Evolutionary conservation across 495 filamentous ascomycete species (phyloP).

Genomic region (Emericellopsis terricola): DNA sequence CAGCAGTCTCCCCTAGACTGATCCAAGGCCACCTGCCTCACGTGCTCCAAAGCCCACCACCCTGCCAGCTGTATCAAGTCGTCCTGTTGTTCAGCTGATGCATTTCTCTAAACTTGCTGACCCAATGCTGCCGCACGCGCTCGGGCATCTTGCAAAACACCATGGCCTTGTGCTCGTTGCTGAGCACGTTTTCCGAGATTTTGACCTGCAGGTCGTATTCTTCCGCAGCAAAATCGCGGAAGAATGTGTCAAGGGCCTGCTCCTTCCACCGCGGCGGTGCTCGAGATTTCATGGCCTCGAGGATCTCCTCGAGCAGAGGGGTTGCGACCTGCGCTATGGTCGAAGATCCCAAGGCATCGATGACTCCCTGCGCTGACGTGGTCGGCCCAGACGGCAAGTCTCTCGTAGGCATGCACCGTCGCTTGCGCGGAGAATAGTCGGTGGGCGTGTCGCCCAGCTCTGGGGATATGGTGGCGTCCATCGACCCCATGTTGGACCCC

Average conservation of each 20-base stretch:
- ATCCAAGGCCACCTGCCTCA: too few relatives aligned
- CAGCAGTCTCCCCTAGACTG: too few relatives aligned
- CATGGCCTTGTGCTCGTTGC: slow-evolving; percentile 34
- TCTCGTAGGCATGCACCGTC: too few relatives aligned
- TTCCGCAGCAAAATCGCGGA: slow-evolving; percentile 27
- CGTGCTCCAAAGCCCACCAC: too few relatives aligned
- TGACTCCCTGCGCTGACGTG: not conserved
- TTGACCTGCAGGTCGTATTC: slow-evolving; percentile 31
- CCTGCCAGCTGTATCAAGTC: too few relatives aligned
- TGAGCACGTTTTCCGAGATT: slow-evolving; percentile 31
- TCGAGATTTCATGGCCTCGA: slow-evolving; percentile 15
- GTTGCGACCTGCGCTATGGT: not conserved
- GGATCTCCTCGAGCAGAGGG: slow-evolving; percentile 12
- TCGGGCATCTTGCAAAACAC: slow-evolving; percentile 34
- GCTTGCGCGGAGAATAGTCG: not conserved
- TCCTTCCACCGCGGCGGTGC: slow-evolving; percentile 20
- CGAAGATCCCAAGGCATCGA: not conserved
- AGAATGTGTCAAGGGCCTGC: slow-evolving; percentile 31
- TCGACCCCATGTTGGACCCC: slow-evolving; percentile 2
- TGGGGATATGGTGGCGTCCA: not conserved
- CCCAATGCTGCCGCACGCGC: slow-evolving; percentile 24
- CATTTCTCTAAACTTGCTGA: slow-evolving; percentile 24
- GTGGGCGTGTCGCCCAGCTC: too few relatives aligned
- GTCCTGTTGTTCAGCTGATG: slow-evolving; percentile 18
- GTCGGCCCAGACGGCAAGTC: too few relatives aligned